Base-by-base conservation (phyloP, 2,329 filamentous ascomycete genomes). In the Hypoxylon sp. region DNA sequence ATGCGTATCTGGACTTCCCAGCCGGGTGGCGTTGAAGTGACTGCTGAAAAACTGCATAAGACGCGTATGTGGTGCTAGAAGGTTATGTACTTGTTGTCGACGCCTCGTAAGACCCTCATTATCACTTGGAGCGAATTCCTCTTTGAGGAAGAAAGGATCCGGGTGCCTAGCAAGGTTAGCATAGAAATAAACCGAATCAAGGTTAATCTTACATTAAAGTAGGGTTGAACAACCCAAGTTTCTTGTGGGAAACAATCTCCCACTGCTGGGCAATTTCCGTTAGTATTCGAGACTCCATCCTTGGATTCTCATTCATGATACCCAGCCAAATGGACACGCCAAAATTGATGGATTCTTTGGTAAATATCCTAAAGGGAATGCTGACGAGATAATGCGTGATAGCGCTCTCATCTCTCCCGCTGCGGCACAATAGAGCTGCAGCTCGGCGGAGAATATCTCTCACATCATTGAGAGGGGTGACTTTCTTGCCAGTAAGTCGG, bases 301-400 rank as follows among this genome's bases (percentile, higher is more conserved):
- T 82, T 2, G 92, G 90, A 65, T 96, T 97, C 69, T 99, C 94
- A 64, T 97, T 94, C 65, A 97, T 95, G 9, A 97, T 90, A 17
- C 94, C 94, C 54, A 97, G 84, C 94, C 94, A 99, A 5, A 99
- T 77, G 3, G 94, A 97, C 25, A 97, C 89, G 4, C 94, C 95
- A 40, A 97, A 83, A 68, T 96, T 96, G 69, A 99, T 94, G 2
- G 92, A 94, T 65, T 96, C 89, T 69, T 96, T 96, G 4, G 89
- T 95, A 69, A 99, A 97, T 35, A 96, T 83, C 29, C 84, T 83
- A 71, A 99, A 99, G 0, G 94, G 95, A 54, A 99, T 94, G 61
- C 84, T 87, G 56, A 99, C 93, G 11, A 99, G 80, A 65, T 95
- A 88, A 65, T 93, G 89, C 8, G 91, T 85, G 47, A 97, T 87